These are phyloP conservation scores for Orbilia quercus DNA, from an alignment of 2,329 filamentous ascomycete species.

Conservation along the genomic window DNA sequence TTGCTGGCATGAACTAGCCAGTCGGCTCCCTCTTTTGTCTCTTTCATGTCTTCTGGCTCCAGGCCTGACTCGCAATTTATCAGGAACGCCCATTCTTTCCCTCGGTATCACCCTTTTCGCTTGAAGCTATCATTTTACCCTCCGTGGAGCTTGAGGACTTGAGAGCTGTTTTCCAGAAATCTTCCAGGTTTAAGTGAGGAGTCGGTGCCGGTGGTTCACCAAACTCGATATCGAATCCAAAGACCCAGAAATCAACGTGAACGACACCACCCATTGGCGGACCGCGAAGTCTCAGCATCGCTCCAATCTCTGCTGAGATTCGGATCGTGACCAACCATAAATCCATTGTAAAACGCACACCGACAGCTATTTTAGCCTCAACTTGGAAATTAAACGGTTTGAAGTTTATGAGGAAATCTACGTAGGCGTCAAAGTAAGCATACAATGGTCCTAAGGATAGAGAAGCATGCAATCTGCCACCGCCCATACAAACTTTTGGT, in stretches of 20 bases:
- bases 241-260: constrained; percentile 62
- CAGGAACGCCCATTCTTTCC: too few relatives aligned
- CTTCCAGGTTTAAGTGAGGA: neutral
- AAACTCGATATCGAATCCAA: constrained; percentile 60
- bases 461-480: constrained; percentile 62
- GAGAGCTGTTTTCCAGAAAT: neutral
- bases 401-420: constrained; percentile 65
- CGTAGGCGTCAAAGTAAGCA: constrained; percentile 64
- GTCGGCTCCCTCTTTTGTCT: too few relatives aligned
- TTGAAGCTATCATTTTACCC: too few relatives aligned
- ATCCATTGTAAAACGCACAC: constrained; percentile 57
- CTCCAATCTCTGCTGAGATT: constrained; percentile 61
- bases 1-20: too few relatives aligned
- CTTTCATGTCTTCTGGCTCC: too few relatives aligned
- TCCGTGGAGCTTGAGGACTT: neutral
- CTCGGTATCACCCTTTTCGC: too few relatives aligned
- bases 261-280: constrained; percentile 61
- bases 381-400: constrained; percentile 63
- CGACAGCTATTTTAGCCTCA: constrained; percentile 60
- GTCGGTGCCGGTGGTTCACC: constrained; percentile 19
- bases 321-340: constrained; percentile 60
- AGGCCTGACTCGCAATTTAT: too few relatives aligned
- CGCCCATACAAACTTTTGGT: constrained; percentile 65
- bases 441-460: constrained; percentile 61
- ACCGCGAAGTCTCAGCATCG: constrained; percentile 60